Conservation (phyloP, 495 filamentous ascomycete species). For the Neurospora tetrasperma region DNA sequence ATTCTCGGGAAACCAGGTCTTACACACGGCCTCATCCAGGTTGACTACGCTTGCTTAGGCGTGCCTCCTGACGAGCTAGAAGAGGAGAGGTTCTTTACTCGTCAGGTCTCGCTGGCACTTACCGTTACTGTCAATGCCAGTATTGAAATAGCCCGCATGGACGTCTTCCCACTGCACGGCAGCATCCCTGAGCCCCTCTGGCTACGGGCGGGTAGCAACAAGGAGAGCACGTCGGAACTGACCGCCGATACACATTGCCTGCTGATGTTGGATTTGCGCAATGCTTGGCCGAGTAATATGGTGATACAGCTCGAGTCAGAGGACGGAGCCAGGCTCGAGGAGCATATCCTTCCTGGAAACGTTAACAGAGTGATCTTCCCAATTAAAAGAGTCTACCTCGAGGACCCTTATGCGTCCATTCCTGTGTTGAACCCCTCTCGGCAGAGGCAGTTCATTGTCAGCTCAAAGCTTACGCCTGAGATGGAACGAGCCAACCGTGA, state of each 20-base stretch:
- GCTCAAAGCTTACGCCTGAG: slow-evolving; percentile 67
- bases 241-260: slow-evolving; percentile 59
- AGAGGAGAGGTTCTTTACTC: slow-evolving; percentile 66
- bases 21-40: slow-evolving; percentile 68
- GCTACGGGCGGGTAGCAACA: slow-evolving; percentile 20
- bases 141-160: slow-evolving; percentile 65
- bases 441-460: slow-evolving; percentile 82
- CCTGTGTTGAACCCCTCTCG: slow-evolving; percentile 67
- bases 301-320: slow-evolving; percentile 42
- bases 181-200: slow-evolving; percentile 39
- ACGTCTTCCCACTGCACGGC: slow-evolving; percentile 61
- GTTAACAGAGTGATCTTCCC: slow-evolving; percentile 67
- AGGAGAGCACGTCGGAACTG: slow-evolving; percentile 14
- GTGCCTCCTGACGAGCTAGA: slow-evolving; percentile 49
- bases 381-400: slow-evolving; percentile 63
- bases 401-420: slow-evolving; percentile 66
- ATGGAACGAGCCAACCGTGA: slow-evolving; percentile 69
- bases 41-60: slow-evolving; percentile 72
- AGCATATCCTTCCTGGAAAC: slow-evolving; percentile 67
- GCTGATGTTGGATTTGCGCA: slow-evolving; percentile 73
- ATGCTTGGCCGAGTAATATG: slow-evolving; percentile 74
- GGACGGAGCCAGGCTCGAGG: slow-evolving; percentile 27
- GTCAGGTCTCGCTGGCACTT: slow-evolving; percentile 70
- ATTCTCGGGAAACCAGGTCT: slow-evolving; percentile 76
- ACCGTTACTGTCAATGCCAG: slow-evolving; percentile 88